phyloP scores from a whole-genome alignment of 2,329 filamentous ascomycete genomes.

The Ophiostoma australiae region DNA sequence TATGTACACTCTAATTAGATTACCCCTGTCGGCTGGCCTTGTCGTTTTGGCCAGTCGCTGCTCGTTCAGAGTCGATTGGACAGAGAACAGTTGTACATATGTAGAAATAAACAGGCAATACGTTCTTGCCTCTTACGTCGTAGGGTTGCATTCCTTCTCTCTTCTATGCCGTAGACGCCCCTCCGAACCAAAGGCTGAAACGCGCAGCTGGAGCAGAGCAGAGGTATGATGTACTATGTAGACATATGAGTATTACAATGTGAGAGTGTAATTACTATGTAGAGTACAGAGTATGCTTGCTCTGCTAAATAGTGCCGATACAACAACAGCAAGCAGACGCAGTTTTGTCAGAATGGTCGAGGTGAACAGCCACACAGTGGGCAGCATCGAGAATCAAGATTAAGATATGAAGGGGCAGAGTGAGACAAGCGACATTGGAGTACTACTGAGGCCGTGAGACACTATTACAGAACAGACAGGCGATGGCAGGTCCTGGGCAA shows the following conservation, averaged over 20 bases:
- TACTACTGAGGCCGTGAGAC: too few species aligned
- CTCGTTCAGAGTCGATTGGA: slow-evolving; percentile 2
- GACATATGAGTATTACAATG: too few species aligned
- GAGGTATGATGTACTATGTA: too few species aligned
- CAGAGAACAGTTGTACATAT: neutral
- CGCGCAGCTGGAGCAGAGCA: neutral
- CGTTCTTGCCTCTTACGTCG: neutral
- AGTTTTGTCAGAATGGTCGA: too few species aligned
- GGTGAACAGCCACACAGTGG: too few species aligned
- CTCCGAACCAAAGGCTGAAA: neutral
- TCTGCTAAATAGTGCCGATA: too few species aligned
- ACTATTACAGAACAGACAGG: neutral
- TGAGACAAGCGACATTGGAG: too few species aligned
- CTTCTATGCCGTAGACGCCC: neutral
- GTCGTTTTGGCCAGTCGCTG: neutral
- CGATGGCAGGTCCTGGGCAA: neutral
- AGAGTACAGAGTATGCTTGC: too few species aligned
- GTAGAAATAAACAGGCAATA: neutral
- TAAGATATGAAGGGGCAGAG: too few species aligned
- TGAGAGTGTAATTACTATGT: too few species aligned
- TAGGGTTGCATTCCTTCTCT: neutral
- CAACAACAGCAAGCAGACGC: too few species aligned
- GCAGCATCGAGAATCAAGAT: too few species aligned
- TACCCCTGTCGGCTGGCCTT: neutral
- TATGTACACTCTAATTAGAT: neutral